Base-by-base conservation (phyloP, 495 filamentous ascomycete species). In the Letharia columbiana region DNA sequence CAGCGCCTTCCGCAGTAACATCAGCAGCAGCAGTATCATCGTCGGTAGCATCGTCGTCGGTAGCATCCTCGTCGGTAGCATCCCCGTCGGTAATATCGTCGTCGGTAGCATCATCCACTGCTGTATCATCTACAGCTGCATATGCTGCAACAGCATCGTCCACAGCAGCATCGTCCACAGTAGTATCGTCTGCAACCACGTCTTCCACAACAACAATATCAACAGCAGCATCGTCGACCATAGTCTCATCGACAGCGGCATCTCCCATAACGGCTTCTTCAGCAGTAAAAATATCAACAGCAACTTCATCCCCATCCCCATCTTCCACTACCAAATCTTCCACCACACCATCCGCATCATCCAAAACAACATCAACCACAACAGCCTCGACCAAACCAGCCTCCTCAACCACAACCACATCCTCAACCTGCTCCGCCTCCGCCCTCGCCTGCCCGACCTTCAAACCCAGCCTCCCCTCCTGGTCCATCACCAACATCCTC, bases 401-500 rank as follows among this genome's bases (percentile, higher is more conserved):
- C 3, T 1, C 49, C 6, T 52, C 49, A 52, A 31, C 49, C 7
- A 18, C 49, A 28, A 0, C 49, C 49, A 23, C 49, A 31, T 35
- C 52, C 52, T 18, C 52, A 17, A 56, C 13, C 28, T 56, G 52
- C 52, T 2, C 52, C 4, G 4, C 52, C 52, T 5, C 52, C 28
- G 17, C 52, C 23, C 52, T 56, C 1, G n/a, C 52, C 20, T 35
- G 40, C 20, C 40, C 40, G 2, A 56, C 52, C 31, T 56, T 56
- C 52, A 56, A 56, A 56, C 28, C 52, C 28, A 35, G 4, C 52
- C 52, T 56, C 31, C 52, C 52, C 28, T 56, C 52, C 52, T 56
- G 52, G 52, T 33, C 52, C 31, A 56, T 56, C 11, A 9, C 28
- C 52, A 56, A 56, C 52, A 56, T 56, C 52, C 52, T 33, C 52